Evolutionary conservation across 139 green algal species (phyloP), one percentile per base, ranked within the genome.

Genomic region (Tetradesmus obliquus): DNA sequence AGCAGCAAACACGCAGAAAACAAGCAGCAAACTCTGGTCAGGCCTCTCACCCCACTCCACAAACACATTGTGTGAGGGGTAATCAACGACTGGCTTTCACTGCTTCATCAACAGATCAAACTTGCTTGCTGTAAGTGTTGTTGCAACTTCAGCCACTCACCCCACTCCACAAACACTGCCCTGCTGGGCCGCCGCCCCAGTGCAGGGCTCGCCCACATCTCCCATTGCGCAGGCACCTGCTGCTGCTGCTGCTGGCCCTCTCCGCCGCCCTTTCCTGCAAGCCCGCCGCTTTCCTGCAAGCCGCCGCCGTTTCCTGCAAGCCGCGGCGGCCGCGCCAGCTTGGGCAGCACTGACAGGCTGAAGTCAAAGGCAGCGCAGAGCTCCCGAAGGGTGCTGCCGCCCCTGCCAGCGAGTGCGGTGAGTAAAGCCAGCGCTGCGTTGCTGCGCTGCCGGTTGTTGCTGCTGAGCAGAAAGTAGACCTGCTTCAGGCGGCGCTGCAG

Each of bases 351-450:
- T 6, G 94, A 88, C 2, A 96, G 76, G n/a, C 86, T 92, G 79
- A 93, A 96, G 91, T 97, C 95, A 79, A 97, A 96, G 8, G 92
- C 80, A 5, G 92, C 82, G 13, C 88, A 83, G 2, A 97, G 72
- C 55, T 96, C 93, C 1, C 91, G 62, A 5, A 91, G 90, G 10
- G 88, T 58, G 3, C 13, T 76, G 15, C 86, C 69, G 20, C 81
- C 85, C 54, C 84, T 76, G 0, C 15, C 54, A 2, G 93, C 95
- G 3, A 96, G 45, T 9, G 92, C 90, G 13, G 81, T 72, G n/a
- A 97, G 93, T 57, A 97, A 88, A 8, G 91, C 54, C 10, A 97
- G 91, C 0, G 93, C 90, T 7, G 95, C 92, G 57, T 94, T 96
- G 54, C 83, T 84, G 62, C 91, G 93, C 71, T 83, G 53, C 6